Percentiles rank a stretch among this genome's conserved stretches.
Conservation (phyloP, 768 basidiomycete species). For the Suillus cothurnatus region DNA sequence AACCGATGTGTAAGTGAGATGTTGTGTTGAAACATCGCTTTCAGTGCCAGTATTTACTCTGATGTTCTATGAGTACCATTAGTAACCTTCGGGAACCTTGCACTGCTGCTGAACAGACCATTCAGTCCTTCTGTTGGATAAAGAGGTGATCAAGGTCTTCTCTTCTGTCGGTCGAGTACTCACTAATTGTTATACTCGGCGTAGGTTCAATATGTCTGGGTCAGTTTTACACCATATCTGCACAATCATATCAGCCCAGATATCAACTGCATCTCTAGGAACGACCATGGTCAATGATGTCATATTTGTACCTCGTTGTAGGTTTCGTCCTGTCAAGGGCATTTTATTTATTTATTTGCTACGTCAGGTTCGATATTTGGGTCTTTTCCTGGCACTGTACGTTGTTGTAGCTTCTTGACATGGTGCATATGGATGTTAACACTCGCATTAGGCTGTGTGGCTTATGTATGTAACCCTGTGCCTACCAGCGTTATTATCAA, state of each 20-base stretch:
- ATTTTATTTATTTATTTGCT: neutral
- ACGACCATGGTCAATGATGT: neutral
- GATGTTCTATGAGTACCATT: neutral
- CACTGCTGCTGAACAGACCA: neutral
- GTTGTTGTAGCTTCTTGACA: neutral
- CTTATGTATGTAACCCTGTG: neutral
- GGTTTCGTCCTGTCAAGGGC: neutral
- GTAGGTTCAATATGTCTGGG: neutral
- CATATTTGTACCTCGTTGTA: neutral
- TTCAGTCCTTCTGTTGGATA: neutral
- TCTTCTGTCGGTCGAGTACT: neutral
- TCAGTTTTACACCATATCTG: neutral
- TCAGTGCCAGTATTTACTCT: neutral
- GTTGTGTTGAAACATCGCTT: neutral
- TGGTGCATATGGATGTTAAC: neutral
- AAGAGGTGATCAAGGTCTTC: neutral
- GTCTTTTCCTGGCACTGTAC: slow-evolving; percentile 2
- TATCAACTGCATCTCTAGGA: neutral
- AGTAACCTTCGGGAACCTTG: neutral
- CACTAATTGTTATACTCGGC: neutral
- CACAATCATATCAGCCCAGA: neutral
- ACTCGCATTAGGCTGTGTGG: neutral
- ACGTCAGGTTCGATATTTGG: neutral
- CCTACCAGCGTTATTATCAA: neutral
- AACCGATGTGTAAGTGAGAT: neutral